A percentile compares a stretch with the other conserved stretches of the same genome.
Conservation (phyloP, 1,284 basidiomycete genomes). For the Tilletiopsis washingtonensis region DNA sequence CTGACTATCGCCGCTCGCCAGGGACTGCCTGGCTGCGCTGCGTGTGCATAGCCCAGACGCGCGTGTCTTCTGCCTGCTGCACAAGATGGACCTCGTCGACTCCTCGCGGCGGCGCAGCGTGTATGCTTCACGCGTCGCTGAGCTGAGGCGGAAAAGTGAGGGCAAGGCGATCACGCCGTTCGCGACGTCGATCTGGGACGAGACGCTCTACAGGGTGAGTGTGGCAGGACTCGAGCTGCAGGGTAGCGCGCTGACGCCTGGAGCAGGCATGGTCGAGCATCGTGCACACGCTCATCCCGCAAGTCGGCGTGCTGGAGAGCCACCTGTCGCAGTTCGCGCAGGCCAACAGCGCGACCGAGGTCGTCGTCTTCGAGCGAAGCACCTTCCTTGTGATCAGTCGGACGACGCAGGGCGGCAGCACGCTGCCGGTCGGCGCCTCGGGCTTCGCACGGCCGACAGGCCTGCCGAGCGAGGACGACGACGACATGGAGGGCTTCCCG, state of each 20-base stretch:
- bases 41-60: constrained; percentile 54
- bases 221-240: too few species aligned
- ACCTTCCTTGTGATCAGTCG: constrained; percentile 82
- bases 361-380: constrained; percentile 89
- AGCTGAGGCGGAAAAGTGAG: constrained; percentile 34
- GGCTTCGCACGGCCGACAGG: too few species aligned
- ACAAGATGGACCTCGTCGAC: constrained; percentile 82
- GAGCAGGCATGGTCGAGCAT: constrained; percentile 91
- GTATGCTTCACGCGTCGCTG: constrained; percentile 54
- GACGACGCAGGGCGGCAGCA: constrained; percentile 33
- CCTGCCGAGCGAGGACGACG: constrained; percentile 10
- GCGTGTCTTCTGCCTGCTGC: constrained; percentile 79
- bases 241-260: too few species aligned
- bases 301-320: constrained; percentile 74
- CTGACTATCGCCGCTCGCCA: constrained; percentile 1
- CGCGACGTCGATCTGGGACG: constrained; percentile 88
- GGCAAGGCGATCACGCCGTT: constrained; percentile 24
- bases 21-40: constrained; percentile 36
- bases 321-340: constrained; percentile 78
- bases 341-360: constrained; percentile 80
- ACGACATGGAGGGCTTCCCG: constrained; percentile 3
- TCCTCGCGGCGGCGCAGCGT: constrained; percentile 55
- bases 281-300: constrained; percentile 91
- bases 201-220: constrained; percentile 84
- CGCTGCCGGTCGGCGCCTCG: too few species aligned